Conservation (phyloP, 176 grass and related monocot genomes). For the Triticum urartu region DNA sequence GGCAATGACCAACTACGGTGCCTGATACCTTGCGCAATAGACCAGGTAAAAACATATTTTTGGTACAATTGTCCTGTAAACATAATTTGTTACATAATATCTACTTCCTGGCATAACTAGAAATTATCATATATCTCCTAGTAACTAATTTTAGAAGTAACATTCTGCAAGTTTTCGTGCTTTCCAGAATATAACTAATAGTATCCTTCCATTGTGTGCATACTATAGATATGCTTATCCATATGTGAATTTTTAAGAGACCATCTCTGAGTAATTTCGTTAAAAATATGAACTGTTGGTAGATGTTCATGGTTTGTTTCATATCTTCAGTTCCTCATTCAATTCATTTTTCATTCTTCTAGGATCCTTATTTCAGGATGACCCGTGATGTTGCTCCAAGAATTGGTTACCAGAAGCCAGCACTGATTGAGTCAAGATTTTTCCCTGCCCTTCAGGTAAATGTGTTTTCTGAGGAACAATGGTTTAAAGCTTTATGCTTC, state of each 20-base stretch:
- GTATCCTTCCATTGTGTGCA: not conserved
- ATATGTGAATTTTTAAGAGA: not conserved
- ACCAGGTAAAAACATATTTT: constrained; percentile 68
- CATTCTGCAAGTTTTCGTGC: not conserved
- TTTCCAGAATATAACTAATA: not conserved
- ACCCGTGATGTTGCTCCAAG: constrained; percentile 98
- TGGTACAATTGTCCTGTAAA: not conserved
- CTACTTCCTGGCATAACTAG: not conserved
- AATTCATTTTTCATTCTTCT: constrained; percentile 23
- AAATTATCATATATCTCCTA: not conserved
- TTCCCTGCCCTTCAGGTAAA: constrained; percentile 99
- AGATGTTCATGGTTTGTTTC: constrained; percentile 8
- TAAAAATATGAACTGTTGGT: not conserved
- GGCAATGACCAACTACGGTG: constrained; percentile 75
- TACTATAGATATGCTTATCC: not conserved
- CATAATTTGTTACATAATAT: constrained; percentile 1
- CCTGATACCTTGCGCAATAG: constrained; percentile 95
- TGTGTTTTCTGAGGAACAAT: not conserved
- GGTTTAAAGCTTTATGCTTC: constrained; percentile 16
- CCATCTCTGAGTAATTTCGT: not conserved
- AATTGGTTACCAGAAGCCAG: constrained; percentile 91
- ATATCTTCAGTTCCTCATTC: not conserved
- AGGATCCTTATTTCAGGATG: constrained; percentile 99
- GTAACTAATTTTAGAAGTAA: not conserved
- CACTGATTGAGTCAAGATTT: constrained; percentile 92